Percentiles rank a stretch among this genome's conserved stretches.
Conservation (phyloP, 257 asterid species). For the Echium plantagineum region DNA sequence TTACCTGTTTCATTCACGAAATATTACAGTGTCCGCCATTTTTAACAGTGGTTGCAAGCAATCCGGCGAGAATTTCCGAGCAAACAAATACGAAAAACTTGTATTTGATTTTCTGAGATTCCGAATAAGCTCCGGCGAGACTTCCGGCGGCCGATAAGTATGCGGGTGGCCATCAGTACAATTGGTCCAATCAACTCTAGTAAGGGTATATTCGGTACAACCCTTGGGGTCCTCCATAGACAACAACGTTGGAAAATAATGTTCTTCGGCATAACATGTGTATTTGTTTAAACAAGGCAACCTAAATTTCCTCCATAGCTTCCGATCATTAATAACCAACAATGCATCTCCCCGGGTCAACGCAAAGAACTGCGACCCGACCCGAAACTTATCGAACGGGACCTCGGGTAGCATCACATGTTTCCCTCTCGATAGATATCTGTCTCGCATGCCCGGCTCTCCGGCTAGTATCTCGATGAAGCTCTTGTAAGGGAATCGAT, state of each 20-base stretch:
- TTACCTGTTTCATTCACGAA: slow-evolving; percentile 52
- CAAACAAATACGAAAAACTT: slow-evolving; percentile 43
- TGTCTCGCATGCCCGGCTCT: slow-evolving; percentile 39
- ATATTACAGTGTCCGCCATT: slow-evolving; percentile 40
- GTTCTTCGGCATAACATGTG: slow-evolving; percentile 76
- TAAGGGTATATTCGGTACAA: slow-evolving; percentile 42
- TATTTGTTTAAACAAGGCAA: slow-evolving; percentile 39
- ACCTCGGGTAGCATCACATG: slow-evolving; percentile 56
- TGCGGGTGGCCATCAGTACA: slow-evolving; percentile 62
- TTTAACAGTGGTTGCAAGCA: slow-evolving; percentile 54
- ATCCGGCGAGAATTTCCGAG: slow-evolving; percentile 65
- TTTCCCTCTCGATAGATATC: slow-evolving; percentile 53
- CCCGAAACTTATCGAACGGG: slow-evolving; percentile 37
- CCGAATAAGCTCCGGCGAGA: slow-evolving; percentile 38
- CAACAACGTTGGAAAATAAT: slow-evolving; percentile 61
- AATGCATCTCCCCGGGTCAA: slow-evolving; percentile 41
- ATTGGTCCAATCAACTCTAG: slow-evolving; percentile 72
- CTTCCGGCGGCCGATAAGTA: slow-evolving; percentile 36
- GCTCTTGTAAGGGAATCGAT: slow-evolving; percentile 26
- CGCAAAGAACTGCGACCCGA: slow-evolving; percentile 67
- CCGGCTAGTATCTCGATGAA: slow-evolving; percentile 52
- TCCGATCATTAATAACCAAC: slow-evolving; percentile 38
- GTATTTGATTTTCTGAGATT: slow-evolving; percentile 39
- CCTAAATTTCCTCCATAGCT: slow-evolving; percentile 55
- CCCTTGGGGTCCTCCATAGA: slow-evolving; percentile 66